Base-by-base conservation (phyloP, 2,329 filamentous ascomycete species). In the Ustulina deusta region DNA sequence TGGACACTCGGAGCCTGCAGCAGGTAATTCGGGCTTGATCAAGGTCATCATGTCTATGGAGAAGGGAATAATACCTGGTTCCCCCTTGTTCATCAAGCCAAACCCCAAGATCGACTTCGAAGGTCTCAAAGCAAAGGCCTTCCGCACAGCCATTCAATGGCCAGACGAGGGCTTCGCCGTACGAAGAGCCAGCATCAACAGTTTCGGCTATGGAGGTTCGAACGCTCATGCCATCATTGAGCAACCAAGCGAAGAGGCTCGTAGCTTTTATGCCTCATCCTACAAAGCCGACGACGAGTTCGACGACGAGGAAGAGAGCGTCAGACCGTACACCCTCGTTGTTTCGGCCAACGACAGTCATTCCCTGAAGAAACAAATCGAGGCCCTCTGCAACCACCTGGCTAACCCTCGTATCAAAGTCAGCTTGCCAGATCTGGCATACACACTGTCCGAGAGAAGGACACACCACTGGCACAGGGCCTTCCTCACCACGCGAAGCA, bases 121-220 rank as follows among this genome's bases (percentile, higher is more conserved):
- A 1, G 65, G 55, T 0, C 29, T 29, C 6, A 71, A 69, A 20
- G 68, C 76, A 3, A 55, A 66, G 22, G 72, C 70, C 7, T 62
- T 63, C 0, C 60, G 66, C 2, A 63, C 44, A 6, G 40, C 46
- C 0, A 69, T 73, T 2, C 52, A 68, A 1, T 79, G 76, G 76
- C 78, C 78, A 0, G 22, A 63, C 5, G 34, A 44, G 44, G 9
- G 0, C n/a, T 61, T 0, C 65, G 77, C 2, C n/a, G n/a, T n/a
- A n/a, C n/a, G n/a, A n/a, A 68, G 75, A 29, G 73, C 74, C 0
- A 74, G 72, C 59, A 70, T 81, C 38, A 80, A 80, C 61, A 75
- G 71, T 1, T 81, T 80, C 52, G 79, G 80, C 1, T 77, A 66
- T 64, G 80, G 80, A 3, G 79, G 80, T 4, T 71, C 77, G 1